A percentile compares a stretch with the other conserved stretches of the same genome.
These are phyloP conservation scores for Trichoderma harzianum DNA, from an alignment of 2,329 filamentous ascomycete genomes.

Conservation along the genomic window DNA sequence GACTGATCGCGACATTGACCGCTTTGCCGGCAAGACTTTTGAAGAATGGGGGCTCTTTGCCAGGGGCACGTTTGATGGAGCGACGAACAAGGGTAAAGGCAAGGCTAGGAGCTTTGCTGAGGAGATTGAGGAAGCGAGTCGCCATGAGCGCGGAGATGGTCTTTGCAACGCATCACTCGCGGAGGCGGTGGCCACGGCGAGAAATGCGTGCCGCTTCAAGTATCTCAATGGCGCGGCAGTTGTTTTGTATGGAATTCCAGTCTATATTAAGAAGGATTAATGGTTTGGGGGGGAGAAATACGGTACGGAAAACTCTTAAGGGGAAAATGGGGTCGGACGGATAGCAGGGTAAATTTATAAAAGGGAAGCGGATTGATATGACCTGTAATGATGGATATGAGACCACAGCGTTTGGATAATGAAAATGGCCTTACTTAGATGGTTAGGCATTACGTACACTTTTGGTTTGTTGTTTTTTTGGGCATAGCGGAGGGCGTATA, in stretches of 20 bases:
- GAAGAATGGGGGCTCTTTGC: conserved; percentile 79
- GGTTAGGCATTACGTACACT: background rate
- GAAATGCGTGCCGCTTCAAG: conserved; percentile 76
- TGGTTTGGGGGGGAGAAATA: background rate
- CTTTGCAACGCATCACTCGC: conserved; percentile 53
- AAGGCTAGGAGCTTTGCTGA: conserved; percentile 28
- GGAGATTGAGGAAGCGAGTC: conserved; percentile 14
- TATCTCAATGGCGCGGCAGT: conserved; percentile 94
- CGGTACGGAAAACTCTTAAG: background rate
- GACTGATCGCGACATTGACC: conserved; percentile 94
- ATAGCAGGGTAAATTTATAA: background rate
- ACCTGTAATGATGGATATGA: background rate
- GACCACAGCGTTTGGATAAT: background rate
- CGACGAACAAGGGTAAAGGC: conserved; percentile 28
- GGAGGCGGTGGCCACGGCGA: conserved; percentile 74
- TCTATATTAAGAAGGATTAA: conserved; percentile 59
- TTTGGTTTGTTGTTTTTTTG: background rate
- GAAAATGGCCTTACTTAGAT: background rate
- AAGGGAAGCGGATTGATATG: background rate
- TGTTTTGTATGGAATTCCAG: conserved; percentile 91
- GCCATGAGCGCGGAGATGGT: conserved; percentile 19
- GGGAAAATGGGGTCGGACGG: background rate
- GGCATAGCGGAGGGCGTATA: background rate
- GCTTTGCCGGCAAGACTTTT: conserved; percentile 75
- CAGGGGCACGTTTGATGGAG: conserved; percentile 42